These are phyloP conservation scores for Hymenotorrendiella dingleyae DNA, from an alignment of 2,329 filamentous ascomycete genomes.

Conservation along the genomic window DNA sequence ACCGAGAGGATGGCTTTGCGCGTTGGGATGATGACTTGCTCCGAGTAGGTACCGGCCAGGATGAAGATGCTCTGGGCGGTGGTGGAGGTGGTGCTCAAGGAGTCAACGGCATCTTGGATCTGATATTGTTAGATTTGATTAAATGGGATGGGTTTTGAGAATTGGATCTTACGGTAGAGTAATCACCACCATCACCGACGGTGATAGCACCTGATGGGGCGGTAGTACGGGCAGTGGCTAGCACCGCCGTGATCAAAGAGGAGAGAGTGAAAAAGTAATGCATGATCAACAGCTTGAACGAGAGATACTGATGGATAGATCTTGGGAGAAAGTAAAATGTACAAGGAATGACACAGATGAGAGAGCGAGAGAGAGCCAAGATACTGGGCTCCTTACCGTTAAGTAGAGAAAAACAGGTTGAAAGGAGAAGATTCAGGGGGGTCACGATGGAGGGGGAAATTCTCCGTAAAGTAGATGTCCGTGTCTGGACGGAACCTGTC, in stretches of 20 bases:
- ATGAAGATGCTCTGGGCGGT: constrained; percentile 49
- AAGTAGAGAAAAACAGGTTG: too few relatives aligned
- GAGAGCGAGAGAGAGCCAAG: neutral
- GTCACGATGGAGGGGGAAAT: too few relatives aligned
- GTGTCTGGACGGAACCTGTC: too few relatives aligned
- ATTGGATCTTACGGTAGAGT: constrained; percentile 34
- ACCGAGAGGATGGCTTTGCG: constrained; percentile 44
- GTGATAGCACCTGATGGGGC: constrained; percentile 42
- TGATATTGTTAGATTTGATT: constrained; percentile 13
- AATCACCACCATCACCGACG: constrained; percentile 37
- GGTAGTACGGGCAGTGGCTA: constrained; percentile 33
- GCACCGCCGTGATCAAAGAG: constrained; percentile 21
- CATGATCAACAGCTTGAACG: constrained; percentile 25
- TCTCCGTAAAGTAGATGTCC: too few relatives aligned
- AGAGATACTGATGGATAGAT: neutral
- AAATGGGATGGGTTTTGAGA: neutral
- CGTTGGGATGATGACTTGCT: constrained; percentile 48
- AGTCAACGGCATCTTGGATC: constrained; percentile 45
- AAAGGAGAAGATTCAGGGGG: too few relatives aligned
- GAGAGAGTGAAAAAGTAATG: constrained; percentile 22
- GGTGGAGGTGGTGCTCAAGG: constrained; percentile 41
- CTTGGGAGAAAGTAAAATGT: neutral
- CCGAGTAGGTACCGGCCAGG: constrained; percentile 48
- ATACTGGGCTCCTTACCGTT: too few relatives aligned
- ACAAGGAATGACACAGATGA: neutral